These are phyloP conservation scores for Lepidopterella palustris DNA, from an alignment of 495 filamentous ascomycete genomes.

Conservation along the genomic window DNA sequence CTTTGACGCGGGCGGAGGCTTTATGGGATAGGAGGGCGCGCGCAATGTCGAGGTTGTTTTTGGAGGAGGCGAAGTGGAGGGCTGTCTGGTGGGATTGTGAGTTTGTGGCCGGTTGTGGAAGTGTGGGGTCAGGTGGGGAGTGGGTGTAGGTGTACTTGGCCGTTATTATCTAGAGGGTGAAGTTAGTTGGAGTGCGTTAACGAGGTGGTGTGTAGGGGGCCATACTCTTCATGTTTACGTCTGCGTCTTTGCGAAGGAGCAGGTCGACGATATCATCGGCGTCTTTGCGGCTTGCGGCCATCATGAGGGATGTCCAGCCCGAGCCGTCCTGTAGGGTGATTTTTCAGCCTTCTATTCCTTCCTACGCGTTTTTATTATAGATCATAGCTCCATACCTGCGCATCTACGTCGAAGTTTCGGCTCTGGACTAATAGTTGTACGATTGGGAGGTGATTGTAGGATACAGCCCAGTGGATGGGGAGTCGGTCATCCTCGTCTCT, in stretches of 20 bases:
- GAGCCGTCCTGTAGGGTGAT: conserved; percentile 59
- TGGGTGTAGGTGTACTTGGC: conserved; percentile 21
- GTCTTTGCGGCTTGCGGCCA: conserved; percentile 71
- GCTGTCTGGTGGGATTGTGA: conserved; percentile 56
- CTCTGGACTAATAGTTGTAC: conserved; percentile 60
- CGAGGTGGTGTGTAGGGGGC: background rate
- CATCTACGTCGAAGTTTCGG: conserved; percentile 80
- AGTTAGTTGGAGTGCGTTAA: background rate
- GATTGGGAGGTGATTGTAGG: conserved; percentile 72
- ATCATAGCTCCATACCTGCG: conserved; percentile 51
- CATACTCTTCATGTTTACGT: conserved; percentile 73
- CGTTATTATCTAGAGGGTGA: conserved; percentile 32
- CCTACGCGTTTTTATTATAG: background rate
- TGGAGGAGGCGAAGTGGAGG: conserved; percentile 87
- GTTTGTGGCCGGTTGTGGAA: too few relatives aligned
- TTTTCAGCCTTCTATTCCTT: background rate
- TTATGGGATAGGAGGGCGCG: conserved; percentile 68
- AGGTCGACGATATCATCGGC: conserved; percentile 63
- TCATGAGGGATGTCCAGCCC: conserved; percentile 95
- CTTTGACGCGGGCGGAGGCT: conserved; percentile 76
- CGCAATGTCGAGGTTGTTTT: conserved; percentile 73
- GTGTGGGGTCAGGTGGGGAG: background rate
- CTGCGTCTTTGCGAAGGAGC: conserved; percentile 71
- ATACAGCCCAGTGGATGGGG: conserved; percentile 91
- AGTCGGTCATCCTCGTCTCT: conserved; percentile 87